These are phyloP conservation scores for Scopulariopsis brevicaulis DNA, from an alignment of 2,329 filamentous ascomycete genomes.

Conservation along the genomic window DNA sequence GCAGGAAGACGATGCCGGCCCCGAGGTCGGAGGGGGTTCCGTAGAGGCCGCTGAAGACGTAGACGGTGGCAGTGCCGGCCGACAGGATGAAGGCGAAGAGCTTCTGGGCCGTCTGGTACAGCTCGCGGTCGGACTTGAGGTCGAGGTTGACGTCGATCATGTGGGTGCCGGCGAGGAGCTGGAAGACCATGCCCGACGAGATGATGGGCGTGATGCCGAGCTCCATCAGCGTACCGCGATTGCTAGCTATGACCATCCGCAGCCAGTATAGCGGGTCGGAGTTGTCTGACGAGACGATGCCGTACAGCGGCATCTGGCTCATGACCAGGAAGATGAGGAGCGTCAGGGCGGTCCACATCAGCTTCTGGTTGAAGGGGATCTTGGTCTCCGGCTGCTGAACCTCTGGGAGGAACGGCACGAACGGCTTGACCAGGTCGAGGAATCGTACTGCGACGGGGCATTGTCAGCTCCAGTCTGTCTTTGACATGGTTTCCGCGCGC, in stretches of 20 bases:
- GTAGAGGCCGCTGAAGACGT: constrained; percentile 96
- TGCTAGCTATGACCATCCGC: constrained; percentile 99
- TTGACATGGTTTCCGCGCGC: not conserved
- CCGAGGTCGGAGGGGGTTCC: constrained; percentile 93
- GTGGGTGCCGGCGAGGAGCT: constrained; percentile 98
- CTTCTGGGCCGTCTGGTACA: constrained; percentile 99
- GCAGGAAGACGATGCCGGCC: constrained; percentile 93
- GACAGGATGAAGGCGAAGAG: constrained; percentile 96
- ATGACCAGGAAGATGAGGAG: constrained; percentile 99
- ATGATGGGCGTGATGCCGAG: constrained; percentile 97
- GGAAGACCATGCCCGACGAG: constrained; percentile 99
- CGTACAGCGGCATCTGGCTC: constrained; percentile 99
- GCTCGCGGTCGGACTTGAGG: constrained; percentile 98
- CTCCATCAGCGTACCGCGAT: constrained; percentile 92
- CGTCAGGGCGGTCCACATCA: constrained; percentile 92
- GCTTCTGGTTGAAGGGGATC: constrained; percentile 96
- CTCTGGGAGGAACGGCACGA: constrained; percentile 98
- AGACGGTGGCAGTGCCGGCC: constrained; percentile 94
- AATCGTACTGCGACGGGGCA: constrained; percentile 66
- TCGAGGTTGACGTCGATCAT: constrained; percentile 99
- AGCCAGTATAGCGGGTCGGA: constrained; percentile 99
- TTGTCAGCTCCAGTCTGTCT: constrained; percentile 1
- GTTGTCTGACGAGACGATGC: constrained; percentile 97
- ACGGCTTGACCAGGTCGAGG: constrained; percentile 98
- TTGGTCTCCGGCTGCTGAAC: constrained; percentile 98